Evolutionary conservation across 768 basidiomycete species (phyloP).

Genomic region (Dioszegia aurantiaca): DNA sequence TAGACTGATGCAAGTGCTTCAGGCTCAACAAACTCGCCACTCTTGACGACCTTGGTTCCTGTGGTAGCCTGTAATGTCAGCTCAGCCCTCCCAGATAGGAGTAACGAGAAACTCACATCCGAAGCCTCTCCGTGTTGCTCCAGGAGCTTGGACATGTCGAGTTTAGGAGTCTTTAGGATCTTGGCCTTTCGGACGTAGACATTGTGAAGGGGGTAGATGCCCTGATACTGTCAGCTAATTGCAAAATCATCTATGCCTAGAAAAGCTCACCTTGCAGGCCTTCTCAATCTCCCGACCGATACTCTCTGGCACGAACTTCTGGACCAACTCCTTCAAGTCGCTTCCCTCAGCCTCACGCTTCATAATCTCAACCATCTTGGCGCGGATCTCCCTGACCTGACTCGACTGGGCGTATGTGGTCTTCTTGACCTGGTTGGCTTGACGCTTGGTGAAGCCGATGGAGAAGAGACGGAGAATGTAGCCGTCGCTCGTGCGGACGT

Average conservation of each 20-base stretch:
- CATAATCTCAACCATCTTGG: slow-evolving; percentile 87
- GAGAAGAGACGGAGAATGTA: slow-evolving; percentile 98
- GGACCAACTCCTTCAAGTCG: slow-evolving; percentile 84
- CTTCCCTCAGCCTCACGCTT: slow-evolving; percentile 89
- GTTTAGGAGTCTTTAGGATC: slow-evolving; percentile 96
- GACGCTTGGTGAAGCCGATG: slow-evolving; percentile 97
- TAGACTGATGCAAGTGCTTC: slow-evolving; percentile 76
- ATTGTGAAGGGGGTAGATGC: slow-evolving; percentile 98
- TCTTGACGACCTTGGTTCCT: slow-evolving; percentile 82
- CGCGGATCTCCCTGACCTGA: slow-evolving; percentile 95
- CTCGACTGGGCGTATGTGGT: slow-evolving; percentile 95
- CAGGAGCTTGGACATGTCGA: slow-evolving; percentile 89
- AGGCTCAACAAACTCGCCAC: slow-evolving; percentile 89
- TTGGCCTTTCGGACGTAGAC: slow-evolving; percentile 99
- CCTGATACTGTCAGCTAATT: slow-evolving; percentile 54
- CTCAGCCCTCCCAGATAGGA: slow-evolving; percentile 20
- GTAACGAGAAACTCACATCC: slow-evolving; percentile 63
- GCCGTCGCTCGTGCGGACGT: slow-evolving; percentile 98
- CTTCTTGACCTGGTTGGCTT: slow-evolving; percentile 94
- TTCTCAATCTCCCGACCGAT: slow-evolving; percentile 99
- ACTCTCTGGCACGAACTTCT: slow-evolving; percentile 98
- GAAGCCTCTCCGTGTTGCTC: slow-evolving; percentile 95
- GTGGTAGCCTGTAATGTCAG: slow-evolving; percentile 65
- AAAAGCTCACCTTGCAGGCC: slow-evolving; percentile 58
- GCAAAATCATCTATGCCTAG: neutral